phyloP scores from a whole-genome alignment of 371 early-diverging fungal genomes.

The Mucor circinelloides region DNA sequence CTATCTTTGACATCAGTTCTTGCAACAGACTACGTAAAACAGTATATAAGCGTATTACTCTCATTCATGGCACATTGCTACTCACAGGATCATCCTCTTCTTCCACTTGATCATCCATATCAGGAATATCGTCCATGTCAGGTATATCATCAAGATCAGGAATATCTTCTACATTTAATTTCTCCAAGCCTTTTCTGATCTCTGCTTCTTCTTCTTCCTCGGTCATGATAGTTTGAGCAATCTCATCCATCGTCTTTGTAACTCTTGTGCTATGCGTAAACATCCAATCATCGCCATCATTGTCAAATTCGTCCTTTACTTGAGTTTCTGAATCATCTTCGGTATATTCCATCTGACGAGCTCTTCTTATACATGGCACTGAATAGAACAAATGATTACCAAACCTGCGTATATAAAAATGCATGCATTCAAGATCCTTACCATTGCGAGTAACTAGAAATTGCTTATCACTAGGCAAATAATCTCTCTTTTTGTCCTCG shows the following conservation, averaged over 20 bases:
- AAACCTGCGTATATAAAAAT: background rate
- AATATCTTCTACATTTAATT: slow-evolving; percentile 54
- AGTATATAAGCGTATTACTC: background rate
- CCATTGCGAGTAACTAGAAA: slow-evolving; percentile 94
- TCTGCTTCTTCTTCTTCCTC: slow-evolving; percentile 54
- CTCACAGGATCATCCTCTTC: slow-evolving; percentile 54
- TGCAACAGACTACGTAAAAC: slow-evolving; percentile 11
- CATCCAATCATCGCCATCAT: slow-evolving; percentile 81
- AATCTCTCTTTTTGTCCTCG: slow-evolving; percentile 83
- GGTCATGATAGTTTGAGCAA: slow-evolving; percentile 66
- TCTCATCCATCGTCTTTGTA: slow-evolving; percentile 66
- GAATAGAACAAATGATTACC: background rate
- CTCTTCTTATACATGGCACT: slow-evolving; percentile 92
- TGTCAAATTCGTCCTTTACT: slow-evolving; percentile 43
- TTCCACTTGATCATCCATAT: slow-evolving; percentile 64
- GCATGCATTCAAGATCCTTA: slow-evolving; percentile 20
- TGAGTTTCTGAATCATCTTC: slow-evolving; percentile 64
- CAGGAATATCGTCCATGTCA: slow-evolving; percentile 85
- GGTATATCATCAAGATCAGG: slow-evolving; percentile 88
- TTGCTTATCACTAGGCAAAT: slow-evolving; percentile 91
- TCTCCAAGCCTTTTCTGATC: slow-evolving; percentile 31
- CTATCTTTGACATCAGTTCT: background rate
- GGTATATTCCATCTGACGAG: slow-evolving; percentile 83
- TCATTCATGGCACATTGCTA: background rate
- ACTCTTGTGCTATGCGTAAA: slow-evolving; percentile 72